Conservation (phyloP, 805 yeast genomes). For the Wickerhamiella vanderwaltii region DNA sequence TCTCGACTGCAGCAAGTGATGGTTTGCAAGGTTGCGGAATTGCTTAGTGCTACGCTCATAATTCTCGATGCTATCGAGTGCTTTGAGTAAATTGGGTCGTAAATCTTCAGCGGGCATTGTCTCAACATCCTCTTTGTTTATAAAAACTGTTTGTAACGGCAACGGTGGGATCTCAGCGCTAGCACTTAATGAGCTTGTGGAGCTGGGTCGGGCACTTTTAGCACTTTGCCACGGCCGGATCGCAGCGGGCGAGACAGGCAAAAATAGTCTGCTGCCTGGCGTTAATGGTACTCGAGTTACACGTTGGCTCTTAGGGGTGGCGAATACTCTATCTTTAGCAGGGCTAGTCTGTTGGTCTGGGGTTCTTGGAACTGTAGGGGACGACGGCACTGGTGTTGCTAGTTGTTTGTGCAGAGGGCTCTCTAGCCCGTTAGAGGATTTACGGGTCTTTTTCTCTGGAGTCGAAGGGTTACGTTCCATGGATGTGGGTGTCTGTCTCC, state of each 20-base stretch:
- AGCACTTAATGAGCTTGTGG: not conserved
- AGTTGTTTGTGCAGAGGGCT: slow-evolving; percentile 7
- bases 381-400: slow-evolving; percentile 8
- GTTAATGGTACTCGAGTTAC: slow-evolving; percentile 6
- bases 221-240: slow-evolving; percentile 1
- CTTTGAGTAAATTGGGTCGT: slow-evolving; percentile 14
- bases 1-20: slow-evolving; percentile 28
- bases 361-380: slow-evolving; percentile 7
- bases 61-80: slow-evolving; percentile 19
- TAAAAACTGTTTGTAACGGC: slow-evolving; percentile 20
- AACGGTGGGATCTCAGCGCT: slow-evolving; percentile 16
- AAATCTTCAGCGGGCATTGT: slow-evolving; percentile 14
- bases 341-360: slow-evolving; percentile 6
- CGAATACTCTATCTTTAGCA: not conserved
- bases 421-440: not conserved
- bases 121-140: slow-evolving; percentile 16
- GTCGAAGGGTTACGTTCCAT: slow-evolving; percentile 3
- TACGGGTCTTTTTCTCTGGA: not conserved
- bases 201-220: slow-evolving; percentile 2
- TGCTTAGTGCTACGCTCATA: slow-evolving; percentile 20
- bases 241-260: slow-evolving; percentile 4
- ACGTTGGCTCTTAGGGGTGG: slow-evolving; percentile 5
- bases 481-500: too few relatives aligned
- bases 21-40: slow-evolving; percentile 20
- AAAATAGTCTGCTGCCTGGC: slow-evolving; percentile 6